A percentile compares a stretch with the other conserved stretches of the same genome.
These are phyloP conservation scores for Pichia sp. DNA, from an alignment of 1,139 yeast species.

Conservation along the genomic window DNA sequence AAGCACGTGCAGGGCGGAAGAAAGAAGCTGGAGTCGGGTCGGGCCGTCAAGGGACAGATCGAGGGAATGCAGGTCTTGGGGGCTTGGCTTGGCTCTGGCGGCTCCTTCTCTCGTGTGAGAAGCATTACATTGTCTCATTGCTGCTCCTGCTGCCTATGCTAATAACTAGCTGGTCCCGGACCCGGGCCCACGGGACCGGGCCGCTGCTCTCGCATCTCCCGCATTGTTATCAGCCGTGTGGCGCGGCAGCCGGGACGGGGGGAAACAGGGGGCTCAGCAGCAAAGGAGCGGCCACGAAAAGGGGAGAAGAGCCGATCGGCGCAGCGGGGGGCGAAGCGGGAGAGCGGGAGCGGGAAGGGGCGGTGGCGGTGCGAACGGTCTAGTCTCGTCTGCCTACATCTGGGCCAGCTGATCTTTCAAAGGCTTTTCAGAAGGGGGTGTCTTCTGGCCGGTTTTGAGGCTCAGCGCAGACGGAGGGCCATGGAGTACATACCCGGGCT, in stretches of 20 bases:
- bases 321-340: background rate
- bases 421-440: background rate
- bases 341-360: background rate
- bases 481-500: constrained; percentile 12
- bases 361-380: too few species aligned
- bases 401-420: too few species aligned
- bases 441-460: background rate
- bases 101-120: too few species aligned
- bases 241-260: background rate
- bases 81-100: too few species aligned
- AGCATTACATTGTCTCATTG: too few species aligned
- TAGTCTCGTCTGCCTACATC: too few species aligned
- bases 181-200: too few species aligned
- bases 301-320: background rate
- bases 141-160: too few species aligned
- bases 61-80: background rate
- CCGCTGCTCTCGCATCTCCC: too few species aligned
- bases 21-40: background rate
- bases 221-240: too few species aligned
- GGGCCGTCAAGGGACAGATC: background rate
- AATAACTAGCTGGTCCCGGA: too few species aligned
- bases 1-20: background rate
- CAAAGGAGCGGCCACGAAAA: too few species aligned
- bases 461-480: background rate
- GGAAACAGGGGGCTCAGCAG: background rate